A percentile compares a stretch with the other conserved stretches of the same genome.
phyloP scores from a whole-genome alignment of 73 alveolate species.

The Tetrahymena malaccensis region DNA sequence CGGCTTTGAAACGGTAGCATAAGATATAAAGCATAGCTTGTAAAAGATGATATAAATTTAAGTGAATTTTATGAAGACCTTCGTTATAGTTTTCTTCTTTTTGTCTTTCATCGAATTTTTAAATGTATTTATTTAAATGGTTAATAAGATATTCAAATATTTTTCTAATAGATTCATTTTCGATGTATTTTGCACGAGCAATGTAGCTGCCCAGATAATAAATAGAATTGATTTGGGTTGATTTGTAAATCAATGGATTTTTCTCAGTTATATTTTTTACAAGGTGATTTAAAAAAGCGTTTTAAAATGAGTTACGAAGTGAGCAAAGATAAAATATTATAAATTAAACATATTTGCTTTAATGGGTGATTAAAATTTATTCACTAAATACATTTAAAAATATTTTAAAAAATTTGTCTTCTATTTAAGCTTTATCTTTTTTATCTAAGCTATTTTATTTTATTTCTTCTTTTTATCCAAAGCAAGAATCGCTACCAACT shows the following conservation, averaged over 20 bases:
- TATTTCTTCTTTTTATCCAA: neutral
- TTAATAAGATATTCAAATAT: neutral
- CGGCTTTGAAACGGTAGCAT: neutral
- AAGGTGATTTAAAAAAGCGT: neutral
- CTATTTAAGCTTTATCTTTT: neutral
- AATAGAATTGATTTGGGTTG: neutral
- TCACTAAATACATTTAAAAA: neutral
- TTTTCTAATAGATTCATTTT: neutral
- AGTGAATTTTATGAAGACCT: neutral
- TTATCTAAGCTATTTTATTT: neutral
- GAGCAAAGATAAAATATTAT: neutral
- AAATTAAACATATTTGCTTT: neutral
- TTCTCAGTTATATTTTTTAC: neutral
- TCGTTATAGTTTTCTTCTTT: neutral
- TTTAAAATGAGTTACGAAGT: neutral
- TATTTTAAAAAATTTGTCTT: neutral
- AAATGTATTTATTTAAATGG: neutral
- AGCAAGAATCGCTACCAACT: neutral
- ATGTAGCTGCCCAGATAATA: neutral
- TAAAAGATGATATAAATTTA: neutral
- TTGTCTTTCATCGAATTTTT: neutral
- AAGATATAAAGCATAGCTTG: neutral
- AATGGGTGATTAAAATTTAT: neutral
- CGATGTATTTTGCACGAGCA: neutral
- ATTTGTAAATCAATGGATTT: neutral